phyloP scores from a whole-genome alignment of 2,329 filamentous ascomycete genomes.

The Bisporella sp. region DNA sequence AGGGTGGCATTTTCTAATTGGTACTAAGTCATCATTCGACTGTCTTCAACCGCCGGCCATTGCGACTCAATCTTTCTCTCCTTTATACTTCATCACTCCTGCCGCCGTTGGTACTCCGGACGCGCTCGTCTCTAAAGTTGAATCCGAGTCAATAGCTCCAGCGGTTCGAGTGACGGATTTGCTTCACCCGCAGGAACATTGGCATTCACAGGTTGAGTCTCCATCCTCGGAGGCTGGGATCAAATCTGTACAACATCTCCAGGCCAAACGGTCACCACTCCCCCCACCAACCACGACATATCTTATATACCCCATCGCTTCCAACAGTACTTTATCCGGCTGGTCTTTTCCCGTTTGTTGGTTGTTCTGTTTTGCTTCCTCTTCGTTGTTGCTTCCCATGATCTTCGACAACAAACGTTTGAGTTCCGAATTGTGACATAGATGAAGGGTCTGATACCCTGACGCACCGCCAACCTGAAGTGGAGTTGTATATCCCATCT shows the following conservation, averaged over 20 bases:
- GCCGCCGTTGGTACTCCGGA: conserved; percentile 6
- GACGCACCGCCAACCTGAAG: no score
- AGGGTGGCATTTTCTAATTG: no score
- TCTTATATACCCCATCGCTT: conserved; percentile 13
- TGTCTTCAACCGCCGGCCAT: no score
- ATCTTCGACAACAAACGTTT: conserved; percentile 16
- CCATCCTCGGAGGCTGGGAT: no score
- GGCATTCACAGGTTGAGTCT: neutral
- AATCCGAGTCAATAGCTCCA: conserved; percentile 22
- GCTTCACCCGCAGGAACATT: conserved; percentile 24
- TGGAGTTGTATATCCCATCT: no score
- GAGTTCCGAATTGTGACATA: no score
- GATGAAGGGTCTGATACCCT: no score
- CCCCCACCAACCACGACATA: conserved; percentile 4
- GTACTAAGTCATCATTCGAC: no score
- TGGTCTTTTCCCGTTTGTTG: conserved; percentile 5
- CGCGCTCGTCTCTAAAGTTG: conserved; percentile 11
- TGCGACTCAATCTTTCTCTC: neutral
- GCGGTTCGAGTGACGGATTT: conserved; percentile 25
- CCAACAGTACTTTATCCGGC: conserved; percentile 18
- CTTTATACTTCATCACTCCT: conserved; percentile 11
- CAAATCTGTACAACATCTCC: conserved; percentile 5
- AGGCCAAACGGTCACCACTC: neutral
- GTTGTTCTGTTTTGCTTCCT: conserved; percentile 10
- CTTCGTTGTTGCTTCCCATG: conserved; percentile 4